Evolutionary conservation across 768 basidiomycete species (phyloP), one percentile per base, ranked within the genome.

Genomic region (Thelephora ganbajun): DNA sequence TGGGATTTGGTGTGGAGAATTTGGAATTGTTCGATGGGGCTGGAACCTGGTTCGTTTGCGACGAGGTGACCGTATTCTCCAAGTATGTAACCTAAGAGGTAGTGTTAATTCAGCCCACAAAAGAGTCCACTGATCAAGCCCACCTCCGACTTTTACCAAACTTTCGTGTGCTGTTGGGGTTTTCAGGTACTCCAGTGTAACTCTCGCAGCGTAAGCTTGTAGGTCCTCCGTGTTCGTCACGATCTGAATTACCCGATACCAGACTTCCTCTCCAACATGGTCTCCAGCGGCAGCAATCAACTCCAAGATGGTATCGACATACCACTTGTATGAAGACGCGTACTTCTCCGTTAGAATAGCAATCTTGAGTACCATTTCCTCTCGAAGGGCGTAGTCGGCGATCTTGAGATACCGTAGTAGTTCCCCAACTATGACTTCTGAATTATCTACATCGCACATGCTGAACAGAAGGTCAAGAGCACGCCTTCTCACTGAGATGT

Each of bases 291-390:
- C 83, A 59, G 86, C 89, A 61, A 99, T 94, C 48, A 99, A 77
- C 59, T 92, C 84, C 56, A 99, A 67, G 59, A 98, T 89, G 54
- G 92, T 99, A 64, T 99, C 94, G 48, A 99, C 89, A 69, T 99
- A 98, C 93, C 93, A 94, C 66, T 93, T 92, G 65, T 94, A 96
- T 47, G 89, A 96, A 48, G 78, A 85, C 19, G 96, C 96, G 58
- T 97, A 97, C 67, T 96, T 90, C 63, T 99, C 96, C n/a, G 96
- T 98, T 51, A 97, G 70, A 52, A 98, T 93, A 36, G 96, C 96
- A 48, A 99, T 94, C 65, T 98, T 98, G 47, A 98, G 72, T 1
- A 98, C 96, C 93, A 98, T 92, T 64, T 99, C 93, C 66, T 99
- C 96, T 39, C 96, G 75, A 30, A 99, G 70, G 13, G 83, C 91